phyloP scores from a whole-genome alignment of 345 rosid genomes.

The Corymbia maculata region DNA sequence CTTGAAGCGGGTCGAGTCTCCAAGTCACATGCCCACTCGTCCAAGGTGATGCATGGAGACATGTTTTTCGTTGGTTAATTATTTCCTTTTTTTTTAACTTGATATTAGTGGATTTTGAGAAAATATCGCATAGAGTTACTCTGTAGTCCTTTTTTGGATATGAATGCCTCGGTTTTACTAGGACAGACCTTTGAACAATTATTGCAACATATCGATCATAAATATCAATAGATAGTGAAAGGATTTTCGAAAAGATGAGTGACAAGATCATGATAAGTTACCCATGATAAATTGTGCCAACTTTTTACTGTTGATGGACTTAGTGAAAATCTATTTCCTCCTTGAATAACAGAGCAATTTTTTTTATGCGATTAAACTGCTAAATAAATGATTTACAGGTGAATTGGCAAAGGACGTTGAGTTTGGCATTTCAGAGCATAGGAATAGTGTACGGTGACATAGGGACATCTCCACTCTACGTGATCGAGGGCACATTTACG shows the following conservation, averaged over 20 bases:
- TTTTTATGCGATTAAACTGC: background rate
- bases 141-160: background rate
- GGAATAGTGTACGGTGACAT: conserved; percentile 76
- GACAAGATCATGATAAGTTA: no score
- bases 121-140: background rate
- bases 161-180: background rate
- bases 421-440: conserved; percentile 61
- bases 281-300: no score
- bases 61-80: background rate
- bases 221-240: background rate
- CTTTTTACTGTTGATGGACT: background rate
- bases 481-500: conserved; percentile 46
- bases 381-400: background rate
- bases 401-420: conserved; percentile 44
- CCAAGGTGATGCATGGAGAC: background rate
- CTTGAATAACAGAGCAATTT: background rate
- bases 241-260: no score
- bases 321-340: background rate
- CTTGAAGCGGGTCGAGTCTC: conserved; percentile 59
- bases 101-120: background rate
- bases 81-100: background rate
- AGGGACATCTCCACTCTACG: conserved; percentile 77
- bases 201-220: background rate
- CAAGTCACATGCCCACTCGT: conserved; percentile 1
- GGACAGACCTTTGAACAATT: background rate